Conservation (phyloP, 1,139 yeast species). For the Yamadazyma diddensiae region DNA sequence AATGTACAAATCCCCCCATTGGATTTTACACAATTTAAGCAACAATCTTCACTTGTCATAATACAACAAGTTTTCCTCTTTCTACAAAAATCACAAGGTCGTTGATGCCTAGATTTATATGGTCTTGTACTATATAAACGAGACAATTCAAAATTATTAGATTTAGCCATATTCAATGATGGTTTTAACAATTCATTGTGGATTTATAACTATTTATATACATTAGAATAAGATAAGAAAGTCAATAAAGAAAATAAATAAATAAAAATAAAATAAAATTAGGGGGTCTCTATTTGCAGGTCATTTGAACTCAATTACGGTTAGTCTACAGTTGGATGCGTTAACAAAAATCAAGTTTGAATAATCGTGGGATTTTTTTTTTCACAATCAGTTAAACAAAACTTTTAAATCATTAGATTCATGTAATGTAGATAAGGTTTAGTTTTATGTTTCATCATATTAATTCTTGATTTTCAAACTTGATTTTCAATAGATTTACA, state of each 20-base stretch:
- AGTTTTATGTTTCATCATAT: slow-evolving; percentile 7
- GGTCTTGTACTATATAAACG: slow-evolving; percentile 16
- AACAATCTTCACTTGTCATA: slow-evolving; percentile 20
- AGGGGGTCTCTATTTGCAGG: slow-evolving; percentile 3
- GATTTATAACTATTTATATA: too few species aligned
- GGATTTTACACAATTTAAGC: slow-evolving; percentile 22
- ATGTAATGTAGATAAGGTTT: slow-evolving; percentile 19
- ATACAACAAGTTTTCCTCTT: slow-evolving; percentile 27
- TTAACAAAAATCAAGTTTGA: too few species aligned
- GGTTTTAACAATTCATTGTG: too few species aligned
- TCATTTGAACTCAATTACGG: slow-evolving; percentile 2
- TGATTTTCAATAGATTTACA: too few species aligned
- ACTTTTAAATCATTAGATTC: slow-evolving; percentile 10
- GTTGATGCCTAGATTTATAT: slow-evolving; percentile 23
- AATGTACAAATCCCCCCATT: slow-evolving; percentile 23
- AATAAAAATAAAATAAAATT: slow-evolving; percentile 1
- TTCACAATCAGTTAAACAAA: slow-evolving; percentile 1
- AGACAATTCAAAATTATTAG: slow-evolving; percentile 11
- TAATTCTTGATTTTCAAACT: too few species aligned
- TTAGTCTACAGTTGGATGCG: slow-evolving; percentile 1
- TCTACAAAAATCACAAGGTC: slow-evolving; percentile 29
- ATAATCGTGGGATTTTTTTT: too few species aligned
- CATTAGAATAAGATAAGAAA: not conserved
- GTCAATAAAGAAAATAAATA: not conserved
- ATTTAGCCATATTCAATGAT: slow-evolving; percentile 5